phyloP scores from a whole-genome alignment of 1,284 basidiomycete species.

The Porogramme epimiltina region DNA sequence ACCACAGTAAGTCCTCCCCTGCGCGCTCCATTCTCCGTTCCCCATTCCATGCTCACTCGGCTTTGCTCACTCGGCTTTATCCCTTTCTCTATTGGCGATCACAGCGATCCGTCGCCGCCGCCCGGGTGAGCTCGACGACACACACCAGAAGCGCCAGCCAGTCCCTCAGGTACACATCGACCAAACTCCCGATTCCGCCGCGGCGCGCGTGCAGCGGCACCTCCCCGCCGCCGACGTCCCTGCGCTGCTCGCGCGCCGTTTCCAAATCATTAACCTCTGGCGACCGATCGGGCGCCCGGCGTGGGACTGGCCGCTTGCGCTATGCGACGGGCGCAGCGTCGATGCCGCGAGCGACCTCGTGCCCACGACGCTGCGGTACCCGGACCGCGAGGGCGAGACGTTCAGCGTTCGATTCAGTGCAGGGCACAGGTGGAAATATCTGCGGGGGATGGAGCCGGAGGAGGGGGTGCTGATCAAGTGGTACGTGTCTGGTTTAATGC shows the following conservation, averaged over 20 bases:
- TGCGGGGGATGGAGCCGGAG: slow-evolving; percentile 61
- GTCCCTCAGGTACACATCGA: slow-evolving; percentile 53
- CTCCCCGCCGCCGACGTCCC: slow-evolving; percentile 50
- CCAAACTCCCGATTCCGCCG: slow-evolving; percentile 50
- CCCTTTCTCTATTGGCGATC: neutral
- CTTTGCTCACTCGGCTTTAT: neutral
- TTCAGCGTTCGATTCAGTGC: slow-evolving; percentile 53
- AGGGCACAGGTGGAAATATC: slow-evolving; percentile 66
- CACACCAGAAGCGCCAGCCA: slow-evolving; percentile 49
- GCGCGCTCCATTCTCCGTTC: neutral
- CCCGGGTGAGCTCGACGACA: slow-evolving; percentile 40
- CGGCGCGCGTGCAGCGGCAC: slow-evolving; percentile 53
- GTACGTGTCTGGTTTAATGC: slow-evolving; percentile 37
- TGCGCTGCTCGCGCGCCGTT: slow-evolving; percentile 45
- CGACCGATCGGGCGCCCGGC: slow-evolving; percentile 58
- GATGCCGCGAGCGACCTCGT: slow-evolving; percentile 48
- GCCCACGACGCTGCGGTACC: slow-evolving; percentile 52
- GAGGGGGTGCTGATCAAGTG: slow-evolving; percentile 71
- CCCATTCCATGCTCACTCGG: neutral
- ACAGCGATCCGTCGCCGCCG: slow-evolving; percentile 49
- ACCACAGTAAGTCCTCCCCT: slow-evolving; percentile 54
- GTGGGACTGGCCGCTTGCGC: slow-evolving; percentile 59
- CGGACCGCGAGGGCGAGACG: slow-evolving; percentile 60
- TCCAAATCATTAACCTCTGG: slow-evolving; percentile 78
- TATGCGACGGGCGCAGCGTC: slow-evolving; percentile 65